Conservation (phyloP, 768 basidiomycete genomes). For the Coprinopsis sp. region DNA sequence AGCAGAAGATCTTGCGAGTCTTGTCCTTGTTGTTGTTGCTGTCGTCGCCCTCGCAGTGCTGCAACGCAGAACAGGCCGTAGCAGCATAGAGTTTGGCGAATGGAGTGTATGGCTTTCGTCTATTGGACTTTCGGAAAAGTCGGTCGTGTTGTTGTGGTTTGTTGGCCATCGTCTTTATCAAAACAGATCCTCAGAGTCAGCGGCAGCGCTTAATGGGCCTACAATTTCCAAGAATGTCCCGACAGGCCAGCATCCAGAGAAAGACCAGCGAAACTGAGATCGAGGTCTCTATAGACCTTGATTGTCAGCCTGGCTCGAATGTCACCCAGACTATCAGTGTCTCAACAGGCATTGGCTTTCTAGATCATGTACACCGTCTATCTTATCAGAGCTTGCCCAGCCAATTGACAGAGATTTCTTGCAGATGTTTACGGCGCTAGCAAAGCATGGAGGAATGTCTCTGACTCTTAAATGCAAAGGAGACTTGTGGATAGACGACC, state of each 20-base stretch:
- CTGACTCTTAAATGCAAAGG: slow-evolving; percentile 88
- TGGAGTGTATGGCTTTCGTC: no score
- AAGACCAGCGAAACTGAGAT: slow-evolving; percentile 92
- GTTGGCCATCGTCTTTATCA: slow-evolving; percentile 21
- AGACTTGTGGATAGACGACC: slow-evolving; percentile 97
- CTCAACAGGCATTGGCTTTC: slow-evolving; percentile 95
- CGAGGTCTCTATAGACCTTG: slow-evolving; percentile 75
- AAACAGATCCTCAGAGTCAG: slow-evolving; percentile 10
- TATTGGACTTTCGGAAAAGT: slow-evolving; percentile 20
- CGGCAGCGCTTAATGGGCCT: slow-evolving; percentile 7
- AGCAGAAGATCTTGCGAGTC: slow-evolving; percentile 20
- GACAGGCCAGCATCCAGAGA: slow-evolving; percentile 68
- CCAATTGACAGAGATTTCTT: slow-evolving; percentile 7
- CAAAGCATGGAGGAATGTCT: slow-evolving; percentile 95
- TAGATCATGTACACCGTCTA: slow-evolving; percentile 76
- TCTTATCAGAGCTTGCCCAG: background rate
- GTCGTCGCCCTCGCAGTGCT: slow-evolving; percentile 21
- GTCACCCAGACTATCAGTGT: slow-evolving; percentile 74
- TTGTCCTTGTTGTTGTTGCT: no score
- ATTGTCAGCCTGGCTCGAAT: slow-evolving; percentile 62
- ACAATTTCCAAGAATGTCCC: slow-evolving; percentile 22
- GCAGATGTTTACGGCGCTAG: slow-evolving; percentile 97
- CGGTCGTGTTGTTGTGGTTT: slow-evolving; percentile 26
- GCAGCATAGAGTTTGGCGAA: no score
- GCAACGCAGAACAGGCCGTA: slow-evolving; percentile 19